Percentiles rank a stretch among this genome's conserved stretches.
Conservation (phyloP, 2,329 filamentous ascomycete species). For the Paracoccidioides brasiliensis region DNA sequence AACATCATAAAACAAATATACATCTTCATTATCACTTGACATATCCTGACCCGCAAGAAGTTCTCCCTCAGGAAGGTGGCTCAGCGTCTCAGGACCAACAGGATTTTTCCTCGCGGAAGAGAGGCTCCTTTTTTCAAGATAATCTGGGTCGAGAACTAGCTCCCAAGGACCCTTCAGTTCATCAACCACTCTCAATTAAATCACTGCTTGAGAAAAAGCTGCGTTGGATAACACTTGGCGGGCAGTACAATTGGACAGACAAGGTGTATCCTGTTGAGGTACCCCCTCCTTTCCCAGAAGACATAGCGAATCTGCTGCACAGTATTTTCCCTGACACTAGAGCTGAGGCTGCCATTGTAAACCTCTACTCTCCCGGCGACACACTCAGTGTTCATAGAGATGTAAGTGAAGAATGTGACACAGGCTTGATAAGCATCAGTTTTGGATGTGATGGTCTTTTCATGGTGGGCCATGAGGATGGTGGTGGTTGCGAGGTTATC, state of each 20-base stretch:
- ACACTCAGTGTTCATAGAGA: constrained; percentile 88
- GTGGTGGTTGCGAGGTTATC: constrained; percentile 35
- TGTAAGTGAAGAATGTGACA: constrained; percentile 72
- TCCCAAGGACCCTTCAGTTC: constrained; percentile 60
- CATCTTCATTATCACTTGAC: constrained; percentile 64
- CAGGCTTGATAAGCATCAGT: constrained; percentile 70
- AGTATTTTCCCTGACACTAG: constrained; percentile 61
- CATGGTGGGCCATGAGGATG: constrained; percentile 56
- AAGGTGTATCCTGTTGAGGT: constrained; percentile 61
- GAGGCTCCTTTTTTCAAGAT: constrained; percentile 43
- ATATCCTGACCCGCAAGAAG: constrained; percentile 36
- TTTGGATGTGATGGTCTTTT: constrained; percentile 86
- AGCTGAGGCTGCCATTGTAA: constrained; percentile 84
- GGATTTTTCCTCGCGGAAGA: constrained; percentile 21
- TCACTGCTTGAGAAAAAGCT: constrained; percentile 67
- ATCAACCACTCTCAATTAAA: constrained; percentile 57
- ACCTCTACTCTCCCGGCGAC: constrained; percentile 82
- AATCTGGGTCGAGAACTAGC: constrained; percentile 19
- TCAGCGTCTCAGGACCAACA: neutral
- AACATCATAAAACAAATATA: constrained; percentile 74
- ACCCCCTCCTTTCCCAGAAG: constrained; percentile 60
- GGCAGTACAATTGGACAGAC: constrained; percentile 91
- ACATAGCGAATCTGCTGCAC: constrained; percentile 56
- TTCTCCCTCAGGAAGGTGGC: neutral
- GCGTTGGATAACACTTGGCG: constrained; percentile 88